Percentiles rank a stretch among this genome's conserved stretches.
Evolutionary conservation across 2,329 filamentous ascomycete species (phyloP).

Genomic region (Diaporthe sp.): DNA sequence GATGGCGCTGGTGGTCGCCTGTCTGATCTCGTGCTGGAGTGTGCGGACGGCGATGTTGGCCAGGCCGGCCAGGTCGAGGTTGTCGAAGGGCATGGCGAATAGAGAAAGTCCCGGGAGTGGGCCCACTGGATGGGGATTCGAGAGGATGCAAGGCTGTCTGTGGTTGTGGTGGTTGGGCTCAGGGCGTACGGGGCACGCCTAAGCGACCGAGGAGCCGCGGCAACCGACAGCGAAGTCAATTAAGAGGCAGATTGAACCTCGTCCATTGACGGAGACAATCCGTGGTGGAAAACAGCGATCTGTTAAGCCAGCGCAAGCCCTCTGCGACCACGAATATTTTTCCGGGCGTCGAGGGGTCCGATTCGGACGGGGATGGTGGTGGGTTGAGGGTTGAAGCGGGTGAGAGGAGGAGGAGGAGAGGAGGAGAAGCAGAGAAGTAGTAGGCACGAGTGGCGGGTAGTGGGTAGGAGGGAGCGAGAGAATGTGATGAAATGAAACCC

Average conservation of each 20-base stretch:
- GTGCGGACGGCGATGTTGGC: constrained; percentile 40
- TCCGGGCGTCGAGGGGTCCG: constrained; percentile 14
- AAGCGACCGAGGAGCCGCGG: constrained; percentile 32
- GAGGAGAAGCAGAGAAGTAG: constrained; percentile 14
- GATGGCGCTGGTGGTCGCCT: constrained; percentile 34
- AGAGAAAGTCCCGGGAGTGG: not conserved
- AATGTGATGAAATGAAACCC: constrained; percentile 32
- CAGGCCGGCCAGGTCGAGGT: constrained; percentile 38
- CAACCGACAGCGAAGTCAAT: constrained; percentile 32
- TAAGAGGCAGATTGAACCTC: constrained; percentile 10
- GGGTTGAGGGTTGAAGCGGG: not conserved
- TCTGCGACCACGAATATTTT: constrained; percentile 11
- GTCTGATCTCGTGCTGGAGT: constrained; percentile 38
- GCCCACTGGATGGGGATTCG: not conserved
- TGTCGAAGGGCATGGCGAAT: constrained; percentile 36
- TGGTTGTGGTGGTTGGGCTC: constrained; percentile 30
- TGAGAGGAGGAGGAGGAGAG: not conserved
- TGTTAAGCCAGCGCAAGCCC: constrained; percentile 6
- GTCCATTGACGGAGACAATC: constrained; percentile 30
- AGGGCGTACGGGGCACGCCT: constrained; percentile 33
- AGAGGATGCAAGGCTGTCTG: constrained; percentile 2
- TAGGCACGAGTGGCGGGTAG: not conserved
- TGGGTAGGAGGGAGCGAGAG: not conserved
- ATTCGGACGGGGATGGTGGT: constrained; percentile 24
- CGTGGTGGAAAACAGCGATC: constrained; percentile 3